Conservation (phyloP, 2,329 filamentous ascomycete species). For the Chaetomiaceae sp. region DNA sequence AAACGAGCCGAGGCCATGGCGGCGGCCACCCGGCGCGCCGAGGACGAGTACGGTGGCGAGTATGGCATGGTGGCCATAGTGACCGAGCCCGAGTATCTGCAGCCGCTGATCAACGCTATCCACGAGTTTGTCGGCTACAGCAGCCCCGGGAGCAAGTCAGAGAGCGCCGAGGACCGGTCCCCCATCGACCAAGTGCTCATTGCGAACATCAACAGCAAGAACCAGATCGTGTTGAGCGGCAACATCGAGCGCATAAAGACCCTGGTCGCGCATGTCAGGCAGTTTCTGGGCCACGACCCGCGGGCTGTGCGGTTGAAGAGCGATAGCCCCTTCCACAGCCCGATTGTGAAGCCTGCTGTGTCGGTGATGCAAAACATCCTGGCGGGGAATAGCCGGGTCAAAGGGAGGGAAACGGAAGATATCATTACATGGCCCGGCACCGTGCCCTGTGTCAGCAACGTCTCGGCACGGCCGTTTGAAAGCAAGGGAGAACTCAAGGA, state of each 20-base stretch:
- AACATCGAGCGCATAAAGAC: slow-evolving; percentile 77
- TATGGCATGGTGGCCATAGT: slow-evolving; percentile 95
- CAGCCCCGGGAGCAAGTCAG: slow-evolving; percentile 47
- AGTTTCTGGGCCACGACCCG: slow-evolving; percentile 89
- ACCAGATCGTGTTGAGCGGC: slow-evolving; percentile 91
- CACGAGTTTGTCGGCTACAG: slow-evolving; percentile 72
- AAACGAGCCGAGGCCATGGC: slow-evolving; percentile 80
- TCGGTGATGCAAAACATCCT: slow-evolving; percentile 68
- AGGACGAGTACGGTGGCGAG: slow-evolving; percentile 66
- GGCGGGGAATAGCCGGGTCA: slow-evolving; percentile 51
- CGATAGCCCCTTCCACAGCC: slow-evolving; percentile 86
- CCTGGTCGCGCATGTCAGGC: slow-evolving; percentile 76
- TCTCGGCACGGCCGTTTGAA: slow-evolving; percentile 72
- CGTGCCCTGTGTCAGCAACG: slow-evolving; percentile 80
- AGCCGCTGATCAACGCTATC: slow-evolving; percentile 65
- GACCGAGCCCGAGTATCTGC: slow-evolving; percentile 75
- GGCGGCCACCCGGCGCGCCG: slow-evolving; percentile 64
- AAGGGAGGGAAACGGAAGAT: slow-evolving; percentile 53
- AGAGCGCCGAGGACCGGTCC: slow-evolving; percentile 52
- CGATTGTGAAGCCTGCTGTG: slow-evolving; percentile 83
- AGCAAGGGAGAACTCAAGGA: slow-evolving; percentile 73
- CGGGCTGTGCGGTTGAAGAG: slow-evolving; percentile 80
- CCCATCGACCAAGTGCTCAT: slow-evolving; percentile 84
- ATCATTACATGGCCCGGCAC: slow-evolving; percentile 70
- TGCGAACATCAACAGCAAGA: slow-evolving; percentile 92